Base-by-base conservation (phyloP, 345 rosid species). In the Brassica cretica region DNA sequence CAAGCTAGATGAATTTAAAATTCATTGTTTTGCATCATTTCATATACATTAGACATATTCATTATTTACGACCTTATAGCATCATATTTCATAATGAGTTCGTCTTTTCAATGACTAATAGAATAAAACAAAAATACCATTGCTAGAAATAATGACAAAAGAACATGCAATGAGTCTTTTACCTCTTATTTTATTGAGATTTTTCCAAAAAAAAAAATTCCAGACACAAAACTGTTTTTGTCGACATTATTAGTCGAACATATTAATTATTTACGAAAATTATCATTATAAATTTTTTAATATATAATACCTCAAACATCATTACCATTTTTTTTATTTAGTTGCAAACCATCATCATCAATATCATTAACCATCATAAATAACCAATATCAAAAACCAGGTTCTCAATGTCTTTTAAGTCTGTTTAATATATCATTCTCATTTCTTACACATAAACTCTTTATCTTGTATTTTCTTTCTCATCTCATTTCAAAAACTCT, bases 41-140 rank as follows among this genome's bases (percentile, higher is more conserved):
- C 67, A 30, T 65, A 44, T 56, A 66, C 35, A 71, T 16, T 11
- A 77, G 67, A 53, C 71, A 68, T 53, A 73, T 78, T 82, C 76
- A 75, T 83, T 79, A 65, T 58, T 33, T 71, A 63, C 60, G 70
- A 76, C 71, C 77, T 68, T 76, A 87, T 82, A 27, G 30, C 78
- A 83, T 79, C 79, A 80, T 65, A 65, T 61, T 66, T 46, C 87
- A 81, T 85, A 76, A 86, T 88, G 83, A 76, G 68, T 80, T 87
- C 84, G 84, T 85, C 87, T 79, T 84, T 46, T 63, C 73, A 71
- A 64, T 56, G 82, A 71, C 76, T 12, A 59, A 71, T 41, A 14
- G 39, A 30, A 66, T 39, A 61, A 67, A 78, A 73, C 82, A 78
- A 78, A 71, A 35, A 49, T 49, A 15, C 24, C 33, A 78, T 67